phyloP scores from a whole-genome alignment of 495 filamentous ascomycete genomes.

The Echria macrotheca region DNA sequence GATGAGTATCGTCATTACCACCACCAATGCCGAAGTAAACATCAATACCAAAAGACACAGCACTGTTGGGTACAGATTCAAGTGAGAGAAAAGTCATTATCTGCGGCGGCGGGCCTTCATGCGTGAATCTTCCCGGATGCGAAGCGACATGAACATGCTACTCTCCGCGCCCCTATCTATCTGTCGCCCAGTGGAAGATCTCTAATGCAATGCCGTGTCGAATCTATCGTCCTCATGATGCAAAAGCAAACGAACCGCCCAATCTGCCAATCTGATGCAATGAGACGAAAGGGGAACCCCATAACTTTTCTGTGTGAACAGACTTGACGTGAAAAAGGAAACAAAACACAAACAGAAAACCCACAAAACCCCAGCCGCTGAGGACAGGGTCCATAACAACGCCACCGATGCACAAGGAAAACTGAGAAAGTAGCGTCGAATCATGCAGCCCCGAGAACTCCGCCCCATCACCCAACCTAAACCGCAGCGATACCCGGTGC shows the following conservation, averaged over 20 bases:
- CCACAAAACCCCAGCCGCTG: constrained; percentile 9
- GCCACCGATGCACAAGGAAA: constrained; percentile 27
- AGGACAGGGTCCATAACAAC: constrained; percentile 22
- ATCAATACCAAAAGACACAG: too few relatives aligned
- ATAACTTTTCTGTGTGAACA: constrained; percentile 23
- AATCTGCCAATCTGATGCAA: constrained; percentile 39
- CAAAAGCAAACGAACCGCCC: constrained; percentile 37
- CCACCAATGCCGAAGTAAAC: too few relatives aligned
- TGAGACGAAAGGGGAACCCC: constrained; percentile 33
- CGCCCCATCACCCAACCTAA: too few relatives aligned
- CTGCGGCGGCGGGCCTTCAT: constrained; percentile 16
- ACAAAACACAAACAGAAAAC: constrained; percentile 12
- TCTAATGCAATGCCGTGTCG: constrained; percentile 29
- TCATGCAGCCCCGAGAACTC: too few relatives aligned
- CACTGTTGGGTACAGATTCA: too few relatives aligned
- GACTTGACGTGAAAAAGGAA: constrained; percentile 12
- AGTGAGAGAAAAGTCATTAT: constrained; percentile 20
- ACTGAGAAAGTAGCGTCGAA: constrained; percentile 19
- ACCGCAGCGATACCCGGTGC: constrained; percentile 28
- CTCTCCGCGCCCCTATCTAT: constrained; percentile 25
- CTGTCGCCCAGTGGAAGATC: constrained; percentile 25
- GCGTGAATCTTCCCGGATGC: constrained; percentile 8
- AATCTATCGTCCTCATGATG: constrained; percentile 43
- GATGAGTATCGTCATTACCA: too few relatives aligned
- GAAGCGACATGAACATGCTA: constrained; percentile 15